These are phyloP conservation scores for Rhodotorula babjevae DNA, from an alignment of 768 basidiomycete genomes.

Conservation along the genomic window DNA sequence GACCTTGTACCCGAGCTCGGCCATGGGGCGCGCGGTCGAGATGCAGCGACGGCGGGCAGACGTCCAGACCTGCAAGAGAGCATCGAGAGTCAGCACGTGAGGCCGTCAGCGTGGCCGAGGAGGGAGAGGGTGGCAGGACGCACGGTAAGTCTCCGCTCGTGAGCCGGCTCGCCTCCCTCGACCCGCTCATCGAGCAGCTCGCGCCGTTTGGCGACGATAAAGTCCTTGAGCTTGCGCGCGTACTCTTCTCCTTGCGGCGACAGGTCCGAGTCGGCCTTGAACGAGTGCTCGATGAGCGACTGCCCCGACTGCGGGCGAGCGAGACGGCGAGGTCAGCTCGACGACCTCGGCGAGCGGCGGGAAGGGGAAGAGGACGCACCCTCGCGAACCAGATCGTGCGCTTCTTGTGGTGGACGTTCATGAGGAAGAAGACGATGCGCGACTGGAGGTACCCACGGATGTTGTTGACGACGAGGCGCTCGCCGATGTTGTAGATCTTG, in stretches of 20 bases:
- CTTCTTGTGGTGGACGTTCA: slow-evolving; percentile 95
- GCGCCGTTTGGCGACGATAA: slow-evolving; percentile 75
- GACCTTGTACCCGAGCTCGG: slow-evolving; percentile 55
- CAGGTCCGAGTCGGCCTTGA: slow-evolving; percentile 95
- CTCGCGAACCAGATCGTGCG: slow-evolving; percentile 94
- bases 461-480: slow-evolving; percentile 89
- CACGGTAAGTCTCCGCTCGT: slow-evolving; percentile 48
- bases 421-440: slow-evolving; percentile 93
- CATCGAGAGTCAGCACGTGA: background rate
- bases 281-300: slow-evolving; percentile 95
- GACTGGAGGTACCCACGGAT: slow-evolving; percentile 88
- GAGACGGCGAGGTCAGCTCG: background rate
- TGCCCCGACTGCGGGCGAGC: slow-evolving; percentile 74
- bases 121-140: slow-evolving; percentile 1
- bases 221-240: slow-evolving; percentile 79
- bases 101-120: background rate
- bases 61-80: slow-evolving; percentile 75
- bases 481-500: slow-evolving; percentile 91
- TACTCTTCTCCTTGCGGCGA: slow-evolving; percentile 96
- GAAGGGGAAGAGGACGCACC: slow-evolving; percentile 52
- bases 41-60: slow-evolving; percentile 86
- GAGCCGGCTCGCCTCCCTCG: slow-evolving; percentile 49
- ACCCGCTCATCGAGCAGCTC: slow-evolving; percentile 65
- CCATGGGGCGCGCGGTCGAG: slow-evolving; percentile 89
- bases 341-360: background rate